Percentiles rank a stretch among this genome's conserved stretches.
phyloP scores from a whole-genome alignment of 768 basidiomycete species.

The Pleurotus eryngii region DNA sequence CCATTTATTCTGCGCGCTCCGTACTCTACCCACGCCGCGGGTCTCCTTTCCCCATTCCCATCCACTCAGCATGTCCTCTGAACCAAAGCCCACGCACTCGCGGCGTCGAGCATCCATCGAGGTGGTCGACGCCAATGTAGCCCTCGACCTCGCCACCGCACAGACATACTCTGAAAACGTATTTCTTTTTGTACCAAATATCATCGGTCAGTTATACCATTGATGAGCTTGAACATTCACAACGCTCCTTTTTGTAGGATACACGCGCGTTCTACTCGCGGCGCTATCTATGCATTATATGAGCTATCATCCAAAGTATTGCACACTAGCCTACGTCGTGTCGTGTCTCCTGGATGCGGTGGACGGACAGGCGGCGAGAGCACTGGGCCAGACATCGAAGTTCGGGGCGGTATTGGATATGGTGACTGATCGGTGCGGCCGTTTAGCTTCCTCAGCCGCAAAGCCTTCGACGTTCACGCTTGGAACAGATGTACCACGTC shows the following conservation, averaged over 20 bases:
- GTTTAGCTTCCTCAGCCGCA: background rate
- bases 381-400: constrained; percentile 87
- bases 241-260: constrained; percentile 50
- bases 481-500: constrained; percentile 85
- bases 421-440: constrained; percentile 91
- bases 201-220: constrained; percentile 68
- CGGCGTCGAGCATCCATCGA: constrained; percentile 58
- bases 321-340: constrained; percentile 83
- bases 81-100: constrained; percentile 27
- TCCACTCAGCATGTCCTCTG: constrained; percentile 15
- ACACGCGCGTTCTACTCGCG: constrained; percentile 86
- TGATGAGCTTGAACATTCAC: background rate
- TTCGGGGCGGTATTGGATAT: constrained; percentile 98
- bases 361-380: constrained; percentile 89
- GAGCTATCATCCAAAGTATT: constrained; percentile 92
- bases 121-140: constrained; percentile 79
- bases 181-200: constrained; percentile 94
- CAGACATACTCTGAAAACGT: constrained; percentile 93
- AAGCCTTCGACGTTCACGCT: background rate
- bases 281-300: constrained; percentile 87
- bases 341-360: constrained; percentile 94
- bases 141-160: constrained; percentile 82
- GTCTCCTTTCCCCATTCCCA: background rate
- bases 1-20: background rate
- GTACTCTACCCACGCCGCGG: background rate